A percentile compares a stretch with the other conserved stretches of the same genome.
phyloP scores from a whole-genome alignment of 2,329 filamentous ascomycete genomes.

The Calonectria naviculata region DNA sequence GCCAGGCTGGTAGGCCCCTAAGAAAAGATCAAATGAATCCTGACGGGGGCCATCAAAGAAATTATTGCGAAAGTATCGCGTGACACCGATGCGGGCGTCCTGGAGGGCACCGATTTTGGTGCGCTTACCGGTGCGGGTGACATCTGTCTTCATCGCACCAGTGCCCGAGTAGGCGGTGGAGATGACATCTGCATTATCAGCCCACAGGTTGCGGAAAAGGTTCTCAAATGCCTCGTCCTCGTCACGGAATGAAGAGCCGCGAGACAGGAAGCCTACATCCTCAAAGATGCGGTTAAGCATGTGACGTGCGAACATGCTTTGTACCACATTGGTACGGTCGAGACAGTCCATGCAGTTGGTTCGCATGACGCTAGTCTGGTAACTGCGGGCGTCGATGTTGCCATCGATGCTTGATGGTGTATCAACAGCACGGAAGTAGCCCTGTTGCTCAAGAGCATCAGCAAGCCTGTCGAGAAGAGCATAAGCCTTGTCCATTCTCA shows the following conservation, averaged over 20 bases:
- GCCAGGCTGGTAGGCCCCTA: slow-evolving; percentile 85
- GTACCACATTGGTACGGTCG: slow-evolving; percentile 96
- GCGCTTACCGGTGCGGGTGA: slow-evolving; percentile 91
- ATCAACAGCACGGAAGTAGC: slow-evolving; percentile 94
- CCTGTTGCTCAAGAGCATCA: slow-evolving; percentile 79
- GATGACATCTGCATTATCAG: slow-evolving; percentile 97
- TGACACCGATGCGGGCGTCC: slow-evolving; percentile 88
- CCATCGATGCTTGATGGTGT: slow-evolving; percentile 78
- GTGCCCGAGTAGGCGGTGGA: slow-evolving; percentile 95
- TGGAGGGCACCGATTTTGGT: slow-evolving; percentile 88
- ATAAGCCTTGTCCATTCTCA: slow-evolving; percentile 92
- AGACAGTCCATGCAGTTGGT: slow-evolving; percentile 99
- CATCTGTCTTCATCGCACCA: slow-evolving; percentile 97
- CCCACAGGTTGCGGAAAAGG: slow-evolving; percentile 97
- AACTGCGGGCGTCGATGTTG: slow-evolving; percentile 80
- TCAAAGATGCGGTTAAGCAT: slow-evolving; percentile 89
- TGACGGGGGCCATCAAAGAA: slow-evolving; percentile 94
- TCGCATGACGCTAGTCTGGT: slow-evolving; percentile 90
- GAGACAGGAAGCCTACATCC: slow-evolving; percentile 82
- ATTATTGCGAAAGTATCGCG: slow-evolving; percentile 93
- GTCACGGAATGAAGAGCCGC: slow-evolving; percentile 79
- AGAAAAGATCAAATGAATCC: slow-evolving; percentile 94
- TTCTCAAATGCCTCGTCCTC: slow-evolving; percentile 87
- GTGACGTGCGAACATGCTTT: slow-evolving; percentile 95
- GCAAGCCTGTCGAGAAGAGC: slow-evolving; percentile 85